Percentiles rank a stretch among this genome's conserved stretches.
Conservation (phyloP, 768 basidiomycete species). For the Gymnopilus dilepis region DNA sequence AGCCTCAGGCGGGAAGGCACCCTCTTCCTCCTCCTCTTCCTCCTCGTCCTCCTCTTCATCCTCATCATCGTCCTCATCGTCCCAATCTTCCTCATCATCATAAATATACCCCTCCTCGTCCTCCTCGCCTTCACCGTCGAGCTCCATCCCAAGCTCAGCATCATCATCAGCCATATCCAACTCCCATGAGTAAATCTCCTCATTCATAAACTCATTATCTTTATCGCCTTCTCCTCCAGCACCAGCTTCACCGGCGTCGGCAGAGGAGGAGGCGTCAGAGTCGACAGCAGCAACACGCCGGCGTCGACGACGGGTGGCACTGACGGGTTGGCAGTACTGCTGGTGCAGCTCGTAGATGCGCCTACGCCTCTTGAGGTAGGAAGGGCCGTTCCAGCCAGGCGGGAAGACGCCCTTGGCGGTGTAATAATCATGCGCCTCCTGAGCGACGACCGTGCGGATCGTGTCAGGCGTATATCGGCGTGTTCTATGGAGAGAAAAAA, state of each 20-base stretch:
- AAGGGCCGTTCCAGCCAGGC: slow-evolving; percentile 13
- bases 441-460: slow-evolving; percentile 29
- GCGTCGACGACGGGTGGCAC: neutral
- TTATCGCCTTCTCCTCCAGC: neutral
- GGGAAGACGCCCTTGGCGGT: slow-evolving; percentile 24
- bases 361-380: neutral
- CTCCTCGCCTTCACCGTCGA: slow-evolving; percentile 18
- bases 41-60: slow-evolving; percentile 26
- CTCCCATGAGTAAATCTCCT: slow-evolving; percentile 30
- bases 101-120: slow-evolving; percentile 27
- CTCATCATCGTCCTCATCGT: slow-evolving; percentile 22
- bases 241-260: neutral
- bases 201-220: slow-evolving; percentile 27
- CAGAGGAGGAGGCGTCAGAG: neutral
- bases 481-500: slow-evolving; percentile 15
- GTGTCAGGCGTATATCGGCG: slow-evolving; percentile 29
- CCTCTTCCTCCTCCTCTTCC: slow-evolving; percentile 18
- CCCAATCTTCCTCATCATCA: slow-evolving; percentile 19
- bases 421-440: slow-evolving; percentile 33
- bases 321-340: neutral
- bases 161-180: slow-evolving; percentile 27
- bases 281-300: neutral
- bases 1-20: neutral
- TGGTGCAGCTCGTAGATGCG: slow-evolving; percentile 4
- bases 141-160: slow-evolving; percentile 21